Conservation (phyloP, 768 basidiomycete species). For the Mycena vitilis region DNA sequence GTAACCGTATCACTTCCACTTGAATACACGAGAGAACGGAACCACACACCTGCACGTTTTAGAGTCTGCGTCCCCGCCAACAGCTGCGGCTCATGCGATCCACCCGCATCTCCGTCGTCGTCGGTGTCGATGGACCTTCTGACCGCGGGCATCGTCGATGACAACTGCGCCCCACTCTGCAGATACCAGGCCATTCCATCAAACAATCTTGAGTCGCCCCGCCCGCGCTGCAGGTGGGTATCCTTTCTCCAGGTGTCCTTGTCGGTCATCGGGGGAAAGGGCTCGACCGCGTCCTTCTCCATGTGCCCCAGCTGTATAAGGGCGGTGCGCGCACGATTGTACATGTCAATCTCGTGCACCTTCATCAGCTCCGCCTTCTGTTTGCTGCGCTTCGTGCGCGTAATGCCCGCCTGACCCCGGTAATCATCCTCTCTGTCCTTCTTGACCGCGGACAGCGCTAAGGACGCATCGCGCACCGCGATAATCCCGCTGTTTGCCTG, state of each 20-base stretch:
- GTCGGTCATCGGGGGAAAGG: constrained; percentile 14
- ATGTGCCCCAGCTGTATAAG: constrained; percentile 21
- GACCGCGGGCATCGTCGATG: neutral
- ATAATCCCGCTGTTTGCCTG: constrained; percentile 20
- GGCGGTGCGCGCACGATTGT: constrained; percentile 10
- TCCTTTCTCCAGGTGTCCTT: constrained; percentile 28
- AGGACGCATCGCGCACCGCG: constrained; percentile 2
- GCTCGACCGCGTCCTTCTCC: constrained; percentile 9
- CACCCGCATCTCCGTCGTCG: neutral
- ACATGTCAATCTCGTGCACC: constrained; percentile 21
- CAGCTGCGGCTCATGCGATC: constrained; percentile 3
- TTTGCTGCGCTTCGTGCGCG: constrained; percentile 23
- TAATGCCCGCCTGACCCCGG: constrained; percentile 24
- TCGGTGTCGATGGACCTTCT: neutral
- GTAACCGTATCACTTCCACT: neutral
- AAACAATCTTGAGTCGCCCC: constrained; percentile 29
- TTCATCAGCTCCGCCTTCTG: constrained; percentile 28
- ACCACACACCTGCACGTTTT: constrained; percentile 9
- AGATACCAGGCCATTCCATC: constrained; percentile 31
- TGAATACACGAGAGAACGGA: neutral
- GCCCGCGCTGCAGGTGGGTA: constrained; percentile 11
- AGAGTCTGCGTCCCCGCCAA: constrained; percentile 23
- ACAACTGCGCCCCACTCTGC: constrained; percentile 18
- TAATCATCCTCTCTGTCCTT: constrained; percentile 20
- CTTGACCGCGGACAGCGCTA: constrained; percentile 27